Evolutionary conservation across 495 filamentous ascomycete species (phyloP).

Genomic region (Parathielavia appendiculata): DNA sequence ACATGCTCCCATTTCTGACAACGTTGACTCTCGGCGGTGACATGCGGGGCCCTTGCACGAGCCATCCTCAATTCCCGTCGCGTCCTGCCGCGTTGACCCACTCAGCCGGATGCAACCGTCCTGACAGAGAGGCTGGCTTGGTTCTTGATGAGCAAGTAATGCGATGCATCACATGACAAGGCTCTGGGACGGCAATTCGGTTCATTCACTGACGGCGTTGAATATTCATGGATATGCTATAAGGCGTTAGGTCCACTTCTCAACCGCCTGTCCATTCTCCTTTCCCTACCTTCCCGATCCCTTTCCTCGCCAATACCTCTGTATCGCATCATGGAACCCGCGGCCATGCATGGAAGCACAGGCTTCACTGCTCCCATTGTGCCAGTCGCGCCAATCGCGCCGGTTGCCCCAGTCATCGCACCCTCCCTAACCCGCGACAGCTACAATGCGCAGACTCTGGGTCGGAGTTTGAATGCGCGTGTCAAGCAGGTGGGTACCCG

Average conservation of each 20-base stretch:
- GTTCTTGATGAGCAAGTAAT: not conserved
- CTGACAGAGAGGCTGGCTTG: not conserved
- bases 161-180: not conserved
- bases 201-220: not conserved
- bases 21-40: not conserved
- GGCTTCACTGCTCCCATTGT: not conserved
- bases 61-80: not conserved
- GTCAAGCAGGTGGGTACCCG: constrained; percentile 44
- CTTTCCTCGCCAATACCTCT: not conserved
- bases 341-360: not conserved
- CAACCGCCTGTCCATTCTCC: not conserved
- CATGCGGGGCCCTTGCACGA: not conserved
- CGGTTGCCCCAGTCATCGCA: constrained; percentile 17
- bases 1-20: not conserved
- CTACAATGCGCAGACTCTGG: constrained; percentile 42
- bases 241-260: not conserved
- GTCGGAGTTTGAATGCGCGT: constrained; percentile 38
- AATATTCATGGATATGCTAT: not conserved
- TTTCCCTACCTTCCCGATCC: not conserved
- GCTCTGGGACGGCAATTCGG: not conserved
- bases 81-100: constrained; percentile 1
- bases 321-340: constrained; percentile 14
- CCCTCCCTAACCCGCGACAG: constrained; percentile 30
- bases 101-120: not conserved
- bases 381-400: constrained; percentile 13